Evolutionary conservation across 345 rosid species (phyloP).

Genomic region (Citrus sinensis): DNA sequence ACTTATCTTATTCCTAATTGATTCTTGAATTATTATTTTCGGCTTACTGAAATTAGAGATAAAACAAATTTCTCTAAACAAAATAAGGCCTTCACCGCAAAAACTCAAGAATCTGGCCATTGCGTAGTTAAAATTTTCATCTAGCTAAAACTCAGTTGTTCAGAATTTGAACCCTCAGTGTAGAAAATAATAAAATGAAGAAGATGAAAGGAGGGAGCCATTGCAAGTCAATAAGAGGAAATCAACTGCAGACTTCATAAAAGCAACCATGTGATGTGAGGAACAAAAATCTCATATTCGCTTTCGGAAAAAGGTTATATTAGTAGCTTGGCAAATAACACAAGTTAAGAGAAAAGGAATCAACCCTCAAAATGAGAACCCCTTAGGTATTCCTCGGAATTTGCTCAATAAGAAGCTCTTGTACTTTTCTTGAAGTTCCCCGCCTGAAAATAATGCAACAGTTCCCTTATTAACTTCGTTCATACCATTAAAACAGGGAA

Average conservation of each 20-base stretch:
- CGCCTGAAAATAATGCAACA: constrained; percentile 14
- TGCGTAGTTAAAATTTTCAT: too few relatives aligned
- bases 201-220: too few relatives aligned
- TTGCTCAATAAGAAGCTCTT: constrained; percentile 13
- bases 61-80: too few relatives aligned
- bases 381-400: constrained; percentile 23
- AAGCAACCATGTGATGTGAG: background rate
- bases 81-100: too few relatives aligned
- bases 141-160: too few relatives aligned
- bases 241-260: too few relatives aligned
- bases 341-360: background rate
- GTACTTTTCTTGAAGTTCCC: constrained; percentile 24
- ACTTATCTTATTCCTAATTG: too few relatives aligned
- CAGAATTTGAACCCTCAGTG: too few relatives aligned
- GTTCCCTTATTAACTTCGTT: background rate
- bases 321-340: background rate
- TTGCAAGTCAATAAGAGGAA: too few relatives aligned
- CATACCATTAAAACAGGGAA: background rate
- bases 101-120: too few relatives aligned
- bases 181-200: background rate
- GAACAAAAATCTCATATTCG: background rate
- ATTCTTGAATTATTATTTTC: too few relatives aligned
- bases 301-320: background rate
- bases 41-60: too few relatives aligned
- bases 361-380: constrained; percentile 21